Base-by-base conservation (phyloP, 1,284 basidiomycete species). In the Cryptococcus wingfieldii region DNA sequence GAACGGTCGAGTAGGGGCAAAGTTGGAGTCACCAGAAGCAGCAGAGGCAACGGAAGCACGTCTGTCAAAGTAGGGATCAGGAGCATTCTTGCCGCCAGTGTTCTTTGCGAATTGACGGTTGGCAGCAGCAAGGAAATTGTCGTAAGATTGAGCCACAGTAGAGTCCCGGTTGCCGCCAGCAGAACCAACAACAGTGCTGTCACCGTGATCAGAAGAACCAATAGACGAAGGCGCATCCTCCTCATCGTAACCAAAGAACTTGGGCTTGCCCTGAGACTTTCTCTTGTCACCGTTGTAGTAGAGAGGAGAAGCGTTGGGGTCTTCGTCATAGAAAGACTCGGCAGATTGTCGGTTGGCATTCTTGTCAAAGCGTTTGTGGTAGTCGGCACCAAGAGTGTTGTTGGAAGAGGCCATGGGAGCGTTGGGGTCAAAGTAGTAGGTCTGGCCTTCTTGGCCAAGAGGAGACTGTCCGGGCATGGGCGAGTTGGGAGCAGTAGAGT, bases 81-180 rank as follows among this genome's bases (percentile, higher is more conserved):
- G 70, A 7, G 63, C 63, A 1, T 87, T 87, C 4, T 82, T 82
- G 71, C 86, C 80, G 51, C 80, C 83, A 58, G 88, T 84, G 60
- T 89, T 88, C 65, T 84, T 84, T 19, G 86, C 87, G 61, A 93
- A 91, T 51, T 85, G 84, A 51, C 80, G 80, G 74, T 94, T 94
- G 23, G 89, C 90, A 60, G 85, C 84, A 61, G 89, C 87, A 63
- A 94, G 78, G 81, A 94, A 94, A 68, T 85, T 83, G 58, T 82
- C 83, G 73, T 85, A 94, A 13, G 82, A 83, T 55, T 79, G 72
- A 53, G 63, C 65, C 18, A 62, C 67, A 38, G 56, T 51, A 41
- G 62, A 60, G 23, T 67, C 63, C 13, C 61, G 50, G 10, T 58
- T 55, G 14, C 55, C 42, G 42, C 51, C 58, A 46, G 39, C 55